Conservation (phyloP, 495 filamentous ascomycete species). For the Saxispiralis lemnorum region DNA sequence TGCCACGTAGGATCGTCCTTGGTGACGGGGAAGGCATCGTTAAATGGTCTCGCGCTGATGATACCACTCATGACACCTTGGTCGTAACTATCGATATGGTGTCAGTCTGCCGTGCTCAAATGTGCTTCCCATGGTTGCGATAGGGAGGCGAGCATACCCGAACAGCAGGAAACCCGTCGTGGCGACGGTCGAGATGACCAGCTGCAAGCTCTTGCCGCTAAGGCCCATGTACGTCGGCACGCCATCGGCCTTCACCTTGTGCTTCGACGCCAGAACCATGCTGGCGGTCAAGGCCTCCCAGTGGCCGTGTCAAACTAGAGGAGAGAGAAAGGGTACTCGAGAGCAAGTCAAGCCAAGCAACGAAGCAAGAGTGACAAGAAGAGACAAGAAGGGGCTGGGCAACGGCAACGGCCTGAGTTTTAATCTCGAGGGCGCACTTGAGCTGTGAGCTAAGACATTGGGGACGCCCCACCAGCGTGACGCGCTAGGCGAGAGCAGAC, state of each 20-base stretch:
- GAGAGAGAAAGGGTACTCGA: no score
- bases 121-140: no score
- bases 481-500: no score
- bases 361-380: no score
- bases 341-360: no score
- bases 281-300: not conserved
- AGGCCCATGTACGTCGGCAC: conserved; percentile 7
- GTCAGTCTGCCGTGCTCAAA: not conserved
- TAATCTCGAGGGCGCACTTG: no score
- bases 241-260: conserved; percentile 3
- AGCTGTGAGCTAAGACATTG: no score
- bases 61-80: conserved; percentile 67
- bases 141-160: conserved; percentile 4
- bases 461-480: no score
- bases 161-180: conserved; percentile 13
- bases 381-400: no score
- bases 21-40: conserved; percentile 49
- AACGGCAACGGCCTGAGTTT: no score
- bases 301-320: no score
- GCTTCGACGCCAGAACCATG: conserved; percentile 7
- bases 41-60: conserved; percentile 55
- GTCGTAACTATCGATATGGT: conserved; percentile 2
- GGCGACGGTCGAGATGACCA: conserved; percentile 6
- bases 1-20: conserved; percentile 52
- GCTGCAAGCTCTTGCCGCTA: not conserved